These are phyloP conservation scores for Amanita exitialis DNA, from an alignment of 768 basidiomycete species.

Conservation along the genomic window DNA sequence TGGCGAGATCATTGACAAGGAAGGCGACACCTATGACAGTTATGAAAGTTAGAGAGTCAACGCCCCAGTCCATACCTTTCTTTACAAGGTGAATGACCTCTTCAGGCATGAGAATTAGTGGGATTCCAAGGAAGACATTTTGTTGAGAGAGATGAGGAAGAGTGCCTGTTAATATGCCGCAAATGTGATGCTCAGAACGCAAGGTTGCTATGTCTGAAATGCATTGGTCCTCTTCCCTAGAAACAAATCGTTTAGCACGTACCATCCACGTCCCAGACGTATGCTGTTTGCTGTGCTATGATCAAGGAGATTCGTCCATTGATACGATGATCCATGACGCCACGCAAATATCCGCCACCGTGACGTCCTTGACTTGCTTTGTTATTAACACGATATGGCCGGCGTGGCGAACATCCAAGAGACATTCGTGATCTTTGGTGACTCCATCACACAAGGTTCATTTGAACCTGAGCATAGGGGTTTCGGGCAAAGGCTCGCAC, in stretches of 20 bases:
- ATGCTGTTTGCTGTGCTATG: slow-evolving; percentile 70
- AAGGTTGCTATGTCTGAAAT: slow-evolving; percentile 66
- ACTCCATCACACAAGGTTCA: slow-evolving; percentile 67
- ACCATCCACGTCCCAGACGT: slow-evolving; percentile 89
- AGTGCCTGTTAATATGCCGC: slow-evolving; percentile 82
- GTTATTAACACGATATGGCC: neutral
- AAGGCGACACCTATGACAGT: slow-evolving; percentile 54
- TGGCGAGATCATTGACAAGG: slow-evolving; percentile 61
- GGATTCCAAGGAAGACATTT: slow-evolving; percentile 93
- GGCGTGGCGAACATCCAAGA: slow-evolving; percentile 54
- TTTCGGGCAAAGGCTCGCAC: slow-evolving; percentile 57
- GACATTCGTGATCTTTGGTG: slow-evolving; percentile 67
- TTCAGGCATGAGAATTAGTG: slow-evolving; percentile 81
- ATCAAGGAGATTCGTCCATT: slow-evolving; percentile 44
- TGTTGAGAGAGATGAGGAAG: slow-evolving; percentile 93
- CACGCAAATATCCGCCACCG: neutral
- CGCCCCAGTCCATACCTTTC: slow-evolving; percentile 42
- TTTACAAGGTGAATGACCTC: slow-evolving; percentile 84
- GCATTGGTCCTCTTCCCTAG: neutral
- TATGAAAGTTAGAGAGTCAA: slow-evolving; percentile 8
- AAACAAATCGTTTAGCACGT: slow-evolving; percentile 6
- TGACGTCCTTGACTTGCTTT: too few species aligned
- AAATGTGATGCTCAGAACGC: slow-evolving; percentile 73
- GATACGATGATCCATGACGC: slow-evolving; percentile 9
- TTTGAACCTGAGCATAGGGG: slow-evolving; percentile 46